phyloP scores from a whole-genome alignment of 495 filamentous ascomycete genomes.

The Entonaema liquescens region DNA sequence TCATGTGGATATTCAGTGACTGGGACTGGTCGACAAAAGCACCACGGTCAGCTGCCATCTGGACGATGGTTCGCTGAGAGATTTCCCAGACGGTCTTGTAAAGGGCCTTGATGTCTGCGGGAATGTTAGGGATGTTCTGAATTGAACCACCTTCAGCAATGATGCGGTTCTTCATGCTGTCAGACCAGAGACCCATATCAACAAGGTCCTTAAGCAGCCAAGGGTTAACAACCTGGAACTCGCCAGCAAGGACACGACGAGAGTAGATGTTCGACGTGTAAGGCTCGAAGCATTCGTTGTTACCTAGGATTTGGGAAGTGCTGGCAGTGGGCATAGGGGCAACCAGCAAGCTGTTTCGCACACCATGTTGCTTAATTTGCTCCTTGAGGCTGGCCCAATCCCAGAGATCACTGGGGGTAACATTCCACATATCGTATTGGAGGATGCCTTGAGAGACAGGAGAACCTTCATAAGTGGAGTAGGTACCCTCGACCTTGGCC shows the following conservation, averaged over 20 bases:
- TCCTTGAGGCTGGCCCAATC: conserved; percentile 92
- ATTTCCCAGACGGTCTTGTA: conserved; percentile 99
- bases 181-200: conserved; percentile 97
- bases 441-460: conserved; percentile 95
- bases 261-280: conserved; percentile 99
- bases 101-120: conserved; percentile 91
- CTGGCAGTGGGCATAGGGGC: conserved; percentile 98
- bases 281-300: conserved; percentile 99
- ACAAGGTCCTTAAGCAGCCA: conserved; percentile 98
- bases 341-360: conserved; percentile 93
- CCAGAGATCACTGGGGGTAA: conserved; percentile 92
- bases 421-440: conserved; percentile 98
- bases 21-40: conserved; percentile 99
- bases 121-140: conserved; percentile 95
- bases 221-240: conserved; percentile 99
- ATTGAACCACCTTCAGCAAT: conserved; percentile 96
- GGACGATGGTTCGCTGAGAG: conserved; percentile 91
- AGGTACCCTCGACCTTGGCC: conserved; percentile 82
- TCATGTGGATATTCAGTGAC: conserved; percentile 98
- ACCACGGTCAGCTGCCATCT: conserved; percentile 98
- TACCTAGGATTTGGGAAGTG: conserved; percentile 95
- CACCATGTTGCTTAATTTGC: conserved; percentile 87
- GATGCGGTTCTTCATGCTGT: conserved; percentile 99
- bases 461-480: conserved; percentile 90
- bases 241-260: conserved; percentile 94